Evolutionary conservation across 2,329 filamentous ascomycete genomes (phyloP), one percentile per base, ranked within the genome.

Genomic region (Fusarium sp.): DNA sequence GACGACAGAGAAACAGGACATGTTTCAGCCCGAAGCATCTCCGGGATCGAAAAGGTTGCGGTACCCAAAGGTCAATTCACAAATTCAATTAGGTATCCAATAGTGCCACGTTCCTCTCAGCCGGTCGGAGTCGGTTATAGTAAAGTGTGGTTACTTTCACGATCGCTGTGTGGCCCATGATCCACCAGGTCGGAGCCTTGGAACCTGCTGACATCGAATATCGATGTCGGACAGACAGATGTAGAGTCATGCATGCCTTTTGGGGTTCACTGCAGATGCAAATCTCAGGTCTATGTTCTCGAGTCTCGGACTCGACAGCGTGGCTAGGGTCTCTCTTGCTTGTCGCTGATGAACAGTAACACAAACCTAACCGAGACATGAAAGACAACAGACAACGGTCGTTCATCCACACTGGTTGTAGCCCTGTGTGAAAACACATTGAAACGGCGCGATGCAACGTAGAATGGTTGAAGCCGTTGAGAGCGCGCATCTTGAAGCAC

Each of bases 201-300:
- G 50, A 45, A 41, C 17, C 46, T 46, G 46, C 49, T 38, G 27
- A 57, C 49, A 53, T 41, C 42, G 45, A 54, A 31, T 42, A 38
- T 55, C 38, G 42, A 55, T 31, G 53, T 72, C 53, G 53, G 36
- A 52, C 50, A 57, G 39, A 52, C 27, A 69, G 58, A 52, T 49
- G 65, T 33, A 44, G 41, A 55, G 17, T 20, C 36, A 41, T 71
- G 35, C 54, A 73, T 55, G n/a, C 46, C 56, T 20, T 35, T 58
- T 68, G 47, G 52, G 67, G 58, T 41, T 62, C 70, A 73, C 70
- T 52, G 55, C 62, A 71, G 50, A 56, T 68, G 70, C 54, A 58
- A 47, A 67, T 73, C 66, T 68, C 29, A 49, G 64, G 49, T 35
- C 55, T 68, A 25, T 33, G 33, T 33, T 29, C 39, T 62, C 65